phyloP scores from a whole-genome alignment of 2,329 filamentous ascomycete genomes.

The Fusarium redolens region DNA sequence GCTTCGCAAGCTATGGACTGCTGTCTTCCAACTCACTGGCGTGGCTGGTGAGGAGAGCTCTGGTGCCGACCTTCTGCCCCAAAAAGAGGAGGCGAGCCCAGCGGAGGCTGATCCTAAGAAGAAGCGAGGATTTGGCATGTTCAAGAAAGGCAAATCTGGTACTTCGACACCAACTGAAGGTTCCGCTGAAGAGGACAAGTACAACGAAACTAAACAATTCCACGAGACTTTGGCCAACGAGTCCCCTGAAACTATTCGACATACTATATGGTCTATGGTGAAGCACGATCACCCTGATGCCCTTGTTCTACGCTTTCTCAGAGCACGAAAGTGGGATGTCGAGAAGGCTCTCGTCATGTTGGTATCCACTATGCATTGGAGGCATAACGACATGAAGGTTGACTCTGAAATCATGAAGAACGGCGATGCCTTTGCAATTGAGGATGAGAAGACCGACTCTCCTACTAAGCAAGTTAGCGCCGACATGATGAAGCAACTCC shows the following conservation, averaged over 20 bases:
- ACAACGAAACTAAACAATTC: slow-evolving; percentile 89
- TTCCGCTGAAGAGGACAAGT: slow-evolving; percentile 81
- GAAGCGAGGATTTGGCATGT: slow-evolving; percentile 73
- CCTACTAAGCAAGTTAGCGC: slow-evolving; percentile 73
- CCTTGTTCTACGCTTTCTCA: slow-evolving; percentile 81
- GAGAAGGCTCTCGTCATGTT: slow-evolving; percentile 94
- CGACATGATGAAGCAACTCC: slow-evolving; percentile 85
- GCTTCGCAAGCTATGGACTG: slow-evolving; percentile 86
- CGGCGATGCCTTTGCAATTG: slow-evolving; percentile 76
- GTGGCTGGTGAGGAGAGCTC: slow-evolving; percentile 54
- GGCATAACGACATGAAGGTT: slow-evolving; percentile 83
- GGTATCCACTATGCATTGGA: slow-evolving; percentile 94
- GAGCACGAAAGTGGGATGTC: slow-evolving; percentile 95
- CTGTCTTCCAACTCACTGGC: slow-evolving; percentile 80
- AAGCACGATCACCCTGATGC: slow-evolving; percentile 96
- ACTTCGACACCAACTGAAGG: slow-evolving; percentile 53
- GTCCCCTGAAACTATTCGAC: slow-evolving; percentile 80
- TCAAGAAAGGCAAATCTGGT: slow-evolving; percentile 64
- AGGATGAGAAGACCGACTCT: slow-evolving; percentile 67
- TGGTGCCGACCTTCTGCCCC: slow-evolving; percentile 32
- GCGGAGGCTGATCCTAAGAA: slow-evolving; percentile 72
- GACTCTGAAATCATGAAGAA: slow-evolving; percentile 87
- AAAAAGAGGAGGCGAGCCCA: slow-evolving; percentile 36
- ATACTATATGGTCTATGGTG: slow-evolving; percentile 90
- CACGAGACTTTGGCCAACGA: slow-evolving; percentile 81